Evolutionary conservation across 352 stramenopile species (phyloP).

Genomic region (Nannochloropsis limnetica): DNA sequence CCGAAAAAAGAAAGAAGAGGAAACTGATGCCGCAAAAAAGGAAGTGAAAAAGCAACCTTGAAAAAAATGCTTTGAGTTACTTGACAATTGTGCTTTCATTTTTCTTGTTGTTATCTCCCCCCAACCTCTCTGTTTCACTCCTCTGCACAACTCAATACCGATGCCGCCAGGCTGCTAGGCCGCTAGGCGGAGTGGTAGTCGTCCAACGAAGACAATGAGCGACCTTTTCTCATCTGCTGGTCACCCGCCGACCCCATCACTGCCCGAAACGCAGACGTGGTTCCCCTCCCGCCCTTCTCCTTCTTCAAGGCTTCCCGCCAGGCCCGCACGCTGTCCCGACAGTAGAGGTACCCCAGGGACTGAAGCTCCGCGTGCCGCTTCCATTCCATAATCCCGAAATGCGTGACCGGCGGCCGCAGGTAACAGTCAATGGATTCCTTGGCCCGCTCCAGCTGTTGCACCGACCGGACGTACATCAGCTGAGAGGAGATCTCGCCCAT

Average conservation of each 20-base stretch:
- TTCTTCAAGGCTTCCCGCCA: conserved; percentile 6
- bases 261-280: neutral
- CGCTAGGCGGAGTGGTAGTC: neutral
- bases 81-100: too few relatives aligned
- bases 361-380: neutral
- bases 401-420: neutral
- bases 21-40: neutral
- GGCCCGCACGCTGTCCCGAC: neutral
- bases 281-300: neutral
- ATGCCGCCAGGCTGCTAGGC: neutral
- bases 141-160: neutral
- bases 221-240: neutral
- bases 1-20: neutral
- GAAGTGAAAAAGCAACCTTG: neutral
- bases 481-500: conserved; percentile 29
- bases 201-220: neutral
- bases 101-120: neutral
- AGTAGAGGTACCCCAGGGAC: conserved; percentile 28
- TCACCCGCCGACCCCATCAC: neutral
- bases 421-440: conserved; percentile 19
- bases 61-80: neutral
- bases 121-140: too few relatives aligned
- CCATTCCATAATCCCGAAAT: conserved; percentile 16
- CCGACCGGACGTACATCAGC: neutral
- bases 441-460: conserved; percentile 25